Conservation (phyloP, 148 eudicot species). For the Rhododendron williamsianum region DNA sequence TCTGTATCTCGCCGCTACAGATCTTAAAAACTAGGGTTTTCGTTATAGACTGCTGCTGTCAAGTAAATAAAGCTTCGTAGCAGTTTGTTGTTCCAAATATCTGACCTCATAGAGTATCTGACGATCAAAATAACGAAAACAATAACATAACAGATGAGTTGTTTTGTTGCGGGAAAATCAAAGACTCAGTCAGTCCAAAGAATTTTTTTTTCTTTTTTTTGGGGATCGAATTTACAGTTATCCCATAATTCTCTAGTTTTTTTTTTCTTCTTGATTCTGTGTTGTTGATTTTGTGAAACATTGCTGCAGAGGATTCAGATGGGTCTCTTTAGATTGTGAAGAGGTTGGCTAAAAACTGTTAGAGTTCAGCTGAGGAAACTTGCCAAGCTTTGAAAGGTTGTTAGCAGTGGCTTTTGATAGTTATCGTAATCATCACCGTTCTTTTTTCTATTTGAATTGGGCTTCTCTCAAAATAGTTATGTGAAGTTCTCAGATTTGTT, state of each 20-base stretch:
- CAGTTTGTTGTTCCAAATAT: neutral
- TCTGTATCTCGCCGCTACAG: neutral
- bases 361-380: neutral
- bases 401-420: neutral
- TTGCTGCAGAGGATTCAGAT: neutral
- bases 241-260: neutral
- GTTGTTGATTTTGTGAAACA: neutral
- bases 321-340: conserved; percentile 5
- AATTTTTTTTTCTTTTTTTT: neutral
- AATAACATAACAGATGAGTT: too few relatives aligned
- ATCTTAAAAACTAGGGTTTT: conserved; percentile 2
- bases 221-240: neutral
- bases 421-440: neutral
- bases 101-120: neutral
- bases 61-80: neutral
- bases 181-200: neutral
- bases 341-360: neutral
- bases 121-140: neutral
- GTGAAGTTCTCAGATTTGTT: neutral
- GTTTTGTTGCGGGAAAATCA: neutral
- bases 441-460: neutral
- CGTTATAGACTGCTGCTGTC: too few relatives aligned
- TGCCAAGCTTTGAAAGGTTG: neutral
- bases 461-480: neutral
- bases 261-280: neutral